Percentiles rank a stretch among this genome's conserved stretches.
Conservation (phyloP, 2,329 filamentous ascomycete species). For the Penicillium corylophilum region DNA sequence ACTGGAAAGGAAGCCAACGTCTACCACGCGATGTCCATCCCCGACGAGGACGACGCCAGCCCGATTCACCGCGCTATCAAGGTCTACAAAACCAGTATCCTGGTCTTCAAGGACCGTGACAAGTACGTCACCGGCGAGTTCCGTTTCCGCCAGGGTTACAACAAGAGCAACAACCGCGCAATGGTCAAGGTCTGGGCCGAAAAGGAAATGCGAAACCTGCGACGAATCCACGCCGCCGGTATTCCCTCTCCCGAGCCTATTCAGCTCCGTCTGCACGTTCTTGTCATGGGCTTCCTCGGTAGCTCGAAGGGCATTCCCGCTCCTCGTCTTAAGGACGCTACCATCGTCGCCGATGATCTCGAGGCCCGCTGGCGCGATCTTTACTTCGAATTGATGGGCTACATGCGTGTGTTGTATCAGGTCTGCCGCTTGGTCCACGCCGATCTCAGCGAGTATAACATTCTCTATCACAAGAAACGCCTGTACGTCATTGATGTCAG, state of each 20-base stretch:
- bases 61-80: constrained; percentile 83
- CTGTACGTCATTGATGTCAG: constrained; percentile 97
- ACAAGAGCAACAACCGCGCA: constrained; percentile 89
- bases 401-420: constrained; percentile 94
- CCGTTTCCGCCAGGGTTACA: constrained; percentile 84
- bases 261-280: constrained; percentile 85
- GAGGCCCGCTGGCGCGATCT: constrained; percentile 72
- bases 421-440: constrained; percentile 89
- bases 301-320: constrained; percentile 84
- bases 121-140: constrained; percentile 94
- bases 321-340: constrained; percentile 83
- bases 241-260: constrained; percentile 91
- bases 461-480: constrained; percentile 78
- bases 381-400: constrained; percentile 78
- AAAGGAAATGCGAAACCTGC: constrained; percentile 94
- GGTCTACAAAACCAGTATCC: constrained; percentile 96
- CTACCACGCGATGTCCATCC: constrained; percentile 76
- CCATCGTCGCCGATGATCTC: constrained; percentile 65
- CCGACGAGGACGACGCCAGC: constrained; percentile 51
- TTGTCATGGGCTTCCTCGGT: constrained; percentile 92
- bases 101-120: constrained; percentile 97
- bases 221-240: constrained; percentile 75
- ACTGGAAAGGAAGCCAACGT: constrained; percentile 99
- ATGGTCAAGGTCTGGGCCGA: constrained; percentile 99
- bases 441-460: constrained; percentile 97